These are phyloP conservation scores for Hortiboletus flavorubellus DNA, from an alignment of 768 basidiomycete species.

Conservation along the genomic window DNA sequence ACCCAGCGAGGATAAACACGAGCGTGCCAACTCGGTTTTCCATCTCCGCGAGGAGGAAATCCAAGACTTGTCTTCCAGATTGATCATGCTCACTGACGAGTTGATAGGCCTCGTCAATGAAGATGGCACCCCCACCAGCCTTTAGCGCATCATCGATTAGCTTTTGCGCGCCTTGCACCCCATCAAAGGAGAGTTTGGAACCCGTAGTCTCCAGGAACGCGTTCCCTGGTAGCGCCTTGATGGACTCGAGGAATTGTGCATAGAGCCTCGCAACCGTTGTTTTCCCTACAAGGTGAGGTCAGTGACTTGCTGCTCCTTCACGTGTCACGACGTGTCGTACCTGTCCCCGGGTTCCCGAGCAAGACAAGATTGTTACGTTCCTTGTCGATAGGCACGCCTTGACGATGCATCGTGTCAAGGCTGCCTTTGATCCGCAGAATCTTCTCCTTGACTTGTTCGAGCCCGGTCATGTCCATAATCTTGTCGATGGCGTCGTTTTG, in stretches of 20 bases:
- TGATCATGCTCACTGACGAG: slow-evolving; percentile 48
- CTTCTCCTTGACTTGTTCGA: slow-evolving; percentile 61
- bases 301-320: neutral
- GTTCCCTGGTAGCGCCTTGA: slow-evolving; percentile 50
- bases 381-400: slow-evolving; percentile 46
- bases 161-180: slow-evolving; percentile 51
- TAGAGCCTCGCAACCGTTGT: slow-evolving; percentile 68
- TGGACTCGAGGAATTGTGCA: slow-evolving; percentile 57
- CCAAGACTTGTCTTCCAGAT: slow-evolving; percentile 57
- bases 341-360: slow-evolving; percentile 73
- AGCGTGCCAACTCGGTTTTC: slow-evolving; percentile 63
- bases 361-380: slow-evolving; percentile 62
- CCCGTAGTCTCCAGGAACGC: slow-evolving; percentile 64
- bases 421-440: slow-evolving; percentile 58
- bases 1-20: slow-evolving; percentile 72
- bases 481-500: slow-evolving; percentile 54
- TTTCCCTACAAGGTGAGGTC: slow-evolving; percentile 44
- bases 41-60: slow-evolving; percentile 73
- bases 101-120: slow-evolving; percentile 76
- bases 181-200: slow-evolving; percentile 55
- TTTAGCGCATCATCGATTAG: slow-evolving; percentile 47
- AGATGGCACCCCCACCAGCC: slow-evolving; percentile 62
- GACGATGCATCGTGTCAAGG: slow-evolving; percentile 53
- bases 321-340: slow-evolving; percentile 32
- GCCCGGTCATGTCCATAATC: slow-evolving; percentile 67